Conservation (phyloP, 768 basidiomycete genomes). For the Russula brevipes region DNA sequence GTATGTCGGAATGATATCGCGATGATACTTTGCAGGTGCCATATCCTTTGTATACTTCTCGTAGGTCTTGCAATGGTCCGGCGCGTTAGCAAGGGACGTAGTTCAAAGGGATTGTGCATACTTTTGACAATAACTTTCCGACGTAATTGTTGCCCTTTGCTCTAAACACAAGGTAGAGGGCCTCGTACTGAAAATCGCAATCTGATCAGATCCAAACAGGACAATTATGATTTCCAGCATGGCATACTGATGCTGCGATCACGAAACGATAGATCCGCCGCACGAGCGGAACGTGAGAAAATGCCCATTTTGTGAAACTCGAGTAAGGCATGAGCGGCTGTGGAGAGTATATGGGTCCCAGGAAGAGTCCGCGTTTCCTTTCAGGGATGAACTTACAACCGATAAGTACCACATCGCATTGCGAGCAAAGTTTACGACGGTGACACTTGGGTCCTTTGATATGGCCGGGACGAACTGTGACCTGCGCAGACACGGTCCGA, state of each 20-base stretch:
- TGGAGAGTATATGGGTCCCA: not conserved
- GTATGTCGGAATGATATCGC: slow-evolving; percentile 45
- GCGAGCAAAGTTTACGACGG: slow-evolving; percentile 50
- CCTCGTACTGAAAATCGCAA: not conserved
- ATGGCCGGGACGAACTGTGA: slow-evolving; percentile 52
- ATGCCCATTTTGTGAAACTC: slow-evolving; percentile 44
- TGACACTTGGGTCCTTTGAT: slow-evolving; percentile 42
- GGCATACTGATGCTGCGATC: slow-evolving; percentile 43
- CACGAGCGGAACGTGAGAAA: slow-evolving; percentile 46
- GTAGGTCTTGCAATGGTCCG: slow-evolving; percentile 32
- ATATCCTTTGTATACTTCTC: slow-evolving; percentile 40
- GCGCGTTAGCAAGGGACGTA: not conserved
- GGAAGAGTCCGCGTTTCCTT: no score
- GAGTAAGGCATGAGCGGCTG: slow-evolving; percentile 37
- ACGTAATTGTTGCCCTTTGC: slow-evolving; percentile 10
- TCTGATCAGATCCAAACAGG: not conserved
- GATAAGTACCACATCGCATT: slow-evolving; percentile 54
- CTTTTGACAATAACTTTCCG: not conserved
- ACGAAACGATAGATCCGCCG: slow-evolving; percentile 42
- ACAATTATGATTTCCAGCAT: no score
- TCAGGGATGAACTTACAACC: slow-evolving; percentile 33
- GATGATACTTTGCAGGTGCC: slow-evolving; percentile 34
- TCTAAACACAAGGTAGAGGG: not conserved
- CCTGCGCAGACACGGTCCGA: not conserved
- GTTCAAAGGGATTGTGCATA: not conserved